These are phyloP conservation scores for Calonectria henricotiae DNA, from an alignment of 2,329 filamentous ascomycete species.

Conservation along the genomic window DNA sequence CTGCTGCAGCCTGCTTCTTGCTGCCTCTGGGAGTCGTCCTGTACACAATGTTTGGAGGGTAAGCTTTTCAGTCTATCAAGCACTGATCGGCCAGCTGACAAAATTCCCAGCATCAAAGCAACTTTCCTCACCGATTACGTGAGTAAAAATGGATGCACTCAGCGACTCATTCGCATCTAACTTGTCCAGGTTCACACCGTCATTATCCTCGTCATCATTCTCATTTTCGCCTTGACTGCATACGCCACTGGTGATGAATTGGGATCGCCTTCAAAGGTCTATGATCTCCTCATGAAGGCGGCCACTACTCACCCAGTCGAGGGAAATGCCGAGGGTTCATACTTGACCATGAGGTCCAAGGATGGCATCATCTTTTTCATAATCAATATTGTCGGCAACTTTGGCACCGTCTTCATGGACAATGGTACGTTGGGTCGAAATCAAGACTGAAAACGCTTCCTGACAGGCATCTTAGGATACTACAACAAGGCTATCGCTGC, in stretches of 20 bases:
- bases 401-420: slow-evolving; percentile 87
- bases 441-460: not conserved
- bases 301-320: slow-evolving; percentile 61
- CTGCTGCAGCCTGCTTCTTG: slow-evolving; percentile 8
- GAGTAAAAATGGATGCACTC: not conserved
- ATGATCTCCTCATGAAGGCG: slow-evolving; percentile 11
- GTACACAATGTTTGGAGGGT: slow-evolving; percentile 17
- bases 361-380: slow-evolving; percentile 91
- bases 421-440: slow-evolving; percentile 70
- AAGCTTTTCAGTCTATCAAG: not conserved
- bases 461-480: not conserved
- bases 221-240: slow-evolving; percentile 14
- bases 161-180: not conserved
- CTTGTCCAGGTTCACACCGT: slow-evolving; percentile 9
- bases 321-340: slow-evolving; percentile 86
- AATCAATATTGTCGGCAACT: slow-evolving; percentile 88
- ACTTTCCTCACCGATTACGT: slow-evolving; percentile 11
- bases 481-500: slow-evolving; percentile 17
- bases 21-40: not conserved
- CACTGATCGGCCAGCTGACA: not conserved
- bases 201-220: slow-evolving; percentile 14
- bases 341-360: slow-evolving; percentile 82
- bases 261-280: not conserved
- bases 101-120: not conserved
- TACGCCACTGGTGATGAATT: slow-evolving; percentile 15